Evolutionary conservation across 257 asterid genomes (phyloP).

Genomic region (Fraxinus cuspidata): DNA sequence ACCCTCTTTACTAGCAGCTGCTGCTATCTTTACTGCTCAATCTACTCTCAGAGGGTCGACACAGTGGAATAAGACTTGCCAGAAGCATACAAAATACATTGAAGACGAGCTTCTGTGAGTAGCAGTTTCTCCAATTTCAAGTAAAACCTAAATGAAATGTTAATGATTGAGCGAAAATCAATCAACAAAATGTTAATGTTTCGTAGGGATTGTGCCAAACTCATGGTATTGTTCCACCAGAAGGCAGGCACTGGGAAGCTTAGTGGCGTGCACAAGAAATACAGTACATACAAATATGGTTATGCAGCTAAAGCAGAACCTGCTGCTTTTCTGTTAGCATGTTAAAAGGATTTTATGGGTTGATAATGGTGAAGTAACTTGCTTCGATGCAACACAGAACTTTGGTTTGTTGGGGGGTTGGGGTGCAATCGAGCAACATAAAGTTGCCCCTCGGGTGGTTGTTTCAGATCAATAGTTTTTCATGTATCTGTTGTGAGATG

Average conservation of each 20-base stretch:
- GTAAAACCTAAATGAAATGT: background rate
- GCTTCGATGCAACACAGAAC: background rate
- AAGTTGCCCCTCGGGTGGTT: background rate
- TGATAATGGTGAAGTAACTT: background rate
- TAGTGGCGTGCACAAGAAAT: slow-evolving; percentile 74
- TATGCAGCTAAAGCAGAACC: slow-evolving; percentile 66
- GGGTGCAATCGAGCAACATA: background rate
- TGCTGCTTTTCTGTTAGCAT: slow-evolving; percentile 51
- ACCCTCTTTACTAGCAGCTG: slow-evolving; percentile 84
- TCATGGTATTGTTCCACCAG: slow-evolving; percentile 64
- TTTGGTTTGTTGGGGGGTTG: background rate
- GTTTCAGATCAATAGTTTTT: background rate
- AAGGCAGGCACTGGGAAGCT: slow-evolving; percentile 74
- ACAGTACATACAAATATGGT: slow-evolving; percentile 70
- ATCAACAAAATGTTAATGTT: background rate
- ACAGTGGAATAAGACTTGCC: slow-evolving; percentile 70
- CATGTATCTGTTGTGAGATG: background rate
- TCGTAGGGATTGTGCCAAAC: slow-evolving; percentile 67
- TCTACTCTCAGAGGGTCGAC: slow-evolving; percentile 51
- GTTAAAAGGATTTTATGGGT: background rate
- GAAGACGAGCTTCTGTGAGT: slow-evolving; percentile 73
- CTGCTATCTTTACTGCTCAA: slow-evolving; percentile 82
- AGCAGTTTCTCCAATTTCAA: background rate
- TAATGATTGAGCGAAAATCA: background rate
- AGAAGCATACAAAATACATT: slow-evolving; percentile 55